phyloP scores from a whole-genome alignment of 2,329 filamentous ascomycete genomes.

The Fusarium pininemorale region DNA sequence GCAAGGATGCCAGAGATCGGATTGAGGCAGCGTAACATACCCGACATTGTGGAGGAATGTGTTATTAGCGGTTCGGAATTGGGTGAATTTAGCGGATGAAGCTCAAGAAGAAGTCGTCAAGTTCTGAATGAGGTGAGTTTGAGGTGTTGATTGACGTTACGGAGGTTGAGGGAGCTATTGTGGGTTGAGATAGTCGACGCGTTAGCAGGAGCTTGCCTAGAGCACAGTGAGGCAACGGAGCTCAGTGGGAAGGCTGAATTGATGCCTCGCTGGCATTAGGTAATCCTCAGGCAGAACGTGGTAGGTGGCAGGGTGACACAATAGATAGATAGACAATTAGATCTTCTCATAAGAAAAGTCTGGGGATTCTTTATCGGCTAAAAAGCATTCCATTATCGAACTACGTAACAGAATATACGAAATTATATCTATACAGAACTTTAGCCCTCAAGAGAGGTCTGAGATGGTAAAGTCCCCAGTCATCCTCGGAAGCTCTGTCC shows the following conservation, averaged over 20 bases:
- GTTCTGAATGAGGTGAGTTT: conserved; percentile 12
- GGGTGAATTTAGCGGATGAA: conserved; percentile 8
- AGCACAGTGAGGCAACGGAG: conserved; percentile 47
- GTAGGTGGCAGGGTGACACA: not conserved
- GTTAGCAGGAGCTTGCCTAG: conserved; percentile 61
- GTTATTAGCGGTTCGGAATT: conserved; percentile 17
- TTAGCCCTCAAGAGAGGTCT: not conserved
- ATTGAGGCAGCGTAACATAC: conserved; percentile 44
- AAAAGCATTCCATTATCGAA: not conserved
- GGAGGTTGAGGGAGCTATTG: conserved; percentile 39
- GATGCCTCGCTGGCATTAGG: conserved; percentile 41
- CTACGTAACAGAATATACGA: no score
- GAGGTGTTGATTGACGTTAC: conserved; percentile 19
- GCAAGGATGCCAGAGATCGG: conserved; percentile 29
- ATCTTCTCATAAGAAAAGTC: not conserved
- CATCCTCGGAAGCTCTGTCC: not conserved
- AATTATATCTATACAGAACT: no score
- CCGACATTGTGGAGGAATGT: conserved; percentile 60
- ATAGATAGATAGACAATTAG: not conserved
- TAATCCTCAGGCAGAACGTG: conserved; percentile 47
- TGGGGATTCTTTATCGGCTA: not conserved
- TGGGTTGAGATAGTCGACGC: conserved; percentile 49
- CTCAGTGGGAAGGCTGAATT: conserved; percentile 48
- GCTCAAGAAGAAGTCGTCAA: conserved; percentile 20
- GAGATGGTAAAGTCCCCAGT: not conserved